Percentiles rank a stretch among this genome's conserved stretches.
phyloP scores from a whole-genome alignment of 208 protist species.

The Strigomonas oncopelti region DNA sequence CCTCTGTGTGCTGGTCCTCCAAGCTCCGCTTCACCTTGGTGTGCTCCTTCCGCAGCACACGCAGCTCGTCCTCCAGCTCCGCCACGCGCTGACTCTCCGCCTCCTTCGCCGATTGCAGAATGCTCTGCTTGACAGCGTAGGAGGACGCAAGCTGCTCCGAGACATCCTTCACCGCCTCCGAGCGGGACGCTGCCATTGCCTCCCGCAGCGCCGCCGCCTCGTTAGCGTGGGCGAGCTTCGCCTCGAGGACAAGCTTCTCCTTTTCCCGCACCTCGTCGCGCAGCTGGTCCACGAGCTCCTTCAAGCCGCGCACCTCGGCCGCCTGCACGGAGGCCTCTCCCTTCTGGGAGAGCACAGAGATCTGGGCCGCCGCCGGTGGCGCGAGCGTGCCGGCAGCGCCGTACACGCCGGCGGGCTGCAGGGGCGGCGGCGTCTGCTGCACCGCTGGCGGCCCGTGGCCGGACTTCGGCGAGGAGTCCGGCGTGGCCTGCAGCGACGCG shows the following conservation, averaged over 20 bases:
- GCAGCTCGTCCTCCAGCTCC: conserved; percentile 34
- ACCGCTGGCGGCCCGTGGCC: conserved; percentile 5
- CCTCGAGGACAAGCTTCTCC: conserved; percentile 35
- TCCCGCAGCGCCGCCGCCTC: conserved; percentile 54
- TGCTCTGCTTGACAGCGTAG: conserved; percentile 46
- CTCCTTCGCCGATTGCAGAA: conserved; percentile 44
- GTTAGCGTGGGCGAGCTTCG: conserved; percentile 40
- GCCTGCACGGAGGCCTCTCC: not conserved
- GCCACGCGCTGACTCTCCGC: conserved; percentile 39
- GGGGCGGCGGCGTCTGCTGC: conserved; percentile 12
- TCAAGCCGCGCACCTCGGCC: not conserved
- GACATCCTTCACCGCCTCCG: conserved; percentile 39
- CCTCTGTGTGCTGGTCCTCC: conserved; percentile 3
- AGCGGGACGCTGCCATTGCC: conserved; percentile 33
- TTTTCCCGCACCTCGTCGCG: conserved; percentile 31
- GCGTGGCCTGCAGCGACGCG: conserved; percentile 8
- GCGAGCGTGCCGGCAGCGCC: not conserved
- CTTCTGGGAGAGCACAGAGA: not conserved
- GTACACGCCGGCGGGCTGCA: not conserved
- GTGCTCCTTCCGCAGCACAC: conserved; percentile 5
- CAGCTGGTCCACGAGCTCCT: conserved; percentile 18
- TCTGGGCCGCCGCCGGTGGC: not conserved
- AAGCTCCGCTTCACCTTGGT: conserved; percentile 1
- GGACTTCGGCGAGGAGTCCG: conserved; percentile 10
- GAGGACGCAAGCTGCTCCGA: conserved; percentile 51